Conservation (phyloP, 2,329 filamentous ascomycete genomes). For the Gnomoniopsis smithogilvyi region DNA sequence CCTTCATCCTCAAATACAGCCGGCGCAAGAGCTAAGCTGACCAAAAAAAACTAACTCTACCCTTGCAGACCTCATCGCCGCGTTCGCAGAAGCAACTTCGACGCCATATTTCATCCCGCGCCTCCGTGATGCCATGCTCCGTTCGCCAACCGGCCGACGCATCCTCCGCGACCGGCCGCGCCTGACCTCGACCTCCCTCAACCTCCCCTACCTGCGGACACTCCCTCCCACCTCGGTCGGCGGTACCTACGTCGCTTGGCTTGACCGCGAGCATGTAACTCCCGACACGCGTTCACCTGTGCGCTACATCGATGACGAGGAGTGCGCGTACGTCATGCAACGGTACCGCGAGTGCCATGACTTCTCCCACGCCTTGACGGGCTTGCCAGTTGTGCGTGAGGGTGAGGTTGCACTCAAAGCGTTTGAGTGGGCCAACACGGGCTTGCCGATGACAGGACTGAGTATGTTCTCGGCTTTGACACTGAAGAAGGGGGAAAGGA, state of each 20-base stretch:
- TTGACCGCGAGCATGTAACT: slow-evolving; percentile 90
- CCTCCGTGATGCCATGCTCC: slow-evolving; percentile 88
- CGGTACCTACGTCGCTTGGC: slow-evolving; percentile 79
- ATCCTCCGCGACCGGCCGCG: slow-evolving; percentile 89
- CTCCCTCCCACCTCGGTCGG: slow-evolving; percentile 75
- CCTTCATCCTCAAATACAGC: not conserved
- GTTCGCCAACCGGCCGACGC: slow-evolving; percentile 75
- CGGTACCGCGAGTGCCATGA: slow-evolving; percentile 96
- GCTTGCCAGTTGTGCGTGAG: slow-evolving; percentile 86
- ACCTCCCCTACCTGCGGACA: slow-evolving; percentile 65
- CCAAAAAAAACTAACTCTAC: not conserved
- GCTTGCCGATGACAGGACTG: slow-evolving; percentile 91
- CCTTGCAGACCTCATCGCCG: slow-evolving; percentile 78
- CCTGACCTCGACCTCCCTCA: slow-evolving; percentile 72
- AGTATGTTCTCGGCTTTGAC: slow-evolving; percentile 83
- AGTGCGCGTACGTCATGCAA: slow-evolving; percentile 98
- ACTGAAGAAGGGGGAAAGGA: slow-evolving; percentile 76
- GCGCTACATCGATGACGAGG: slow-evolving; percentile 88
- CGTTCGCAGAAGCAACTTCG: slow-evolving; percentile 90
- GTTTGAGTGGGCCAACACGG: slow-evolving; percentile 93
- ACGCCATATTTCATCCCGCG: slow-evolving; percentile 93
- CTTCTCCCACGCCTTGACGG: slow-evolving; percentile 94
- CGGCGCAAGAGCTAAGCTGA: not conserved
- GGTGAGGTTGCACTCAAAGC: slow-evolving; percentile 97
- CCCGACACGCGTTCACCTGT: slow-evolving; percentile 83